Evolutionary conservation across 2,329 filamentous ascomycete genomes (phyloP), one percentile per base, ranked within the genome.

Genomic region (Arachnomyces sp.): DNA sequence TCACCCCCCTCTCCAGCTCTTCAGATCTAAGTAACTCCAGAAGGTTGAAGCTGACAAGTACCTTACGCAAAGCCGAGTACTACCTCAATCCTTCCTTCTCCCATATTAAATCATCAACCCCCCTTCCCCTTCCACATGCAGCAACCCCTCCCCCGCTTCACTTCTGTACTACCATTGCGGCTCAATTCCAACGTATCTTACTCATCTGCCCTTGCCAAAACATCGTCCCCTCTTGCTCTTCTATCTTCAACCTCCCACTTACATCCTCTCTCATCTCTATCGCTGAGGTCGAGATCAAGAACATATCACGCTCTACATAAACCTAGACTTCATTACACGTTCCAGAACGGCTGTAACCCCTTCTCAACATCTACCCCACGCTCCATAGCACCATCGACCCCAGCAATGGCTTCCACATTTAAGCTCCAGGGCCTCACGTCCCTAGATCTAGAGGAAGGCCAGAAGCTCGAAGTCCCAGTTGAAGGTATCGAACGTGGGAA

Each of bases 391-490:
- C 43, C 42, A 6, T 20, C 49, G 40, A 55, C n/a, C n/a, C n/a
- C n/a, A n/a, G n/a, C 43, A 36, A 65, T 66, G 61, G 49, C 56
- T 2, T 57, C 64, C 29, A 58, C 65, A 49, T 67, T 63, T 45
- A 66, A 65, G 42, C 76, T 95, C 56, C 93, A 92, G 63, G 83
- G 76, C 57, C 66, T 94, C 45, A 73, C 75, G 34, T 82, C 81
- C 52, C 72, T 94, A 41, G 75, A 82, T 49, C 70, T 96, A 47
- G 76, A 82, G 59, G 79, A 82, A 20, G 81, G 86, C 14, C 81
- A 92, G 51, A 96, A 94, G 71, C 74, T 82, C 47, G 89, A 96
- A 63, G 84, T 78, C 11, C 88, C 94, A 54, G 82, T 98, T 3
- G 90, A 96, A 54, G 92, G 90, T 14, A 72, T 98, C 32, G 81